Conservation (phyloP, 2,329 filamentous ascomycete genomes). For the Leptographium lundbergii region DNA sequence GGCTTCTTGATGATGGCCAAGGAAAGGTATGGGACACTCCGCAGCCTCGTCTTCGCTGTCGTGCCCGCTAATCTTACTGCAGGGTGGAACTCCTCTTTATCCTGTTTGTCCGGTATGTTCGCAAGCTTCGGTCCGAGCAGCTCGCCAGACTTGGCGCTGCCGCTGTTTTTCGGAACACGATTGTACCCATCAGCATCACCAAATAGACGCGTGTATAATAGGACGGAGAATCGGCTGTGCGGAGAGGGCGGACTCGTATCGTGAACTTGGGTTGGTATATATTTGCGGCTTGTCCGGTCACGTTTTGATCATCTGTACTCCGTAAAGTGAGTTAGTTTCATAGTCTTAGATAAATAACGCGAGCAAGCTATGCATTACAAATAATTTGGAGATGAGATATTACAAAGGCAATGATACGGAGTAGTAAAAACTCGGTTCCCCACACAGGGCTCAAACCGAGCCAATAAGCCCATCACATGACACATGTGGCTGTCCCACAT, state of each 20-base stretch:
- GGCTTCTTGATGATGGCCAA: constrained; percentile 99
- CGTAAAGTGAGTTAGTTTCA: too few relatives aligned
- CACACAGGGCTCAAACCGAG: not conserved
- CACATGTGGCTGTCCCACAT: constrained; percentile 3
- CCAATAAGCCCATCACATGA: not conserved
- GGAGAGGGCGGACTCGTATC: not conserved
- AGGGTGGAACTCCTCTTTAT: constrained; percentile 85
- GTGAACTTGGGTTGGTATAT: not conserved
- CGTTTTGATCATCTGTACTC: not conserved
- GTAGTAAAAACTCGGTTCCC: not conserved
- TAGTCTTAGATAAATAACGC: not conserved
- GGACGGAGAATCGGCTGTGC: not conserved
- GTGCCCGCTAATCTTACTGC: constrained; percentile 5
- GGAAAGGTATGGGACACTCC: constrained; percentile 52
- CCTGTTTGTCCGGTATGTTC: constrained; percentile 70
- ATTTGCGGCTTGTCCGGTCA: not conserved
- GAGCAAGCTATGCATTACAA: not conserved
- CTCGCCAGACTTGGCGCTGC: constrained; percentile 53
- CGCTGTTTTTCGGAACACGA: constrained; percentile 41
- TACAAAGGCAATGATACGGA: not conserved
- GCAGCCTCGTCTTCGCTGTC: not conserved
- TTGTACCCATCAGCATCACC: constrained; percentile 14
- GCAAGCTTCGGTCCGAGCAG: constrained; percentile 55
- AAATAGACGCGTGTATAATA: constrained; percentile 15
- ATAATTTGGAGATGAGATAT: not conserved